Conservation (phyloP, 1,284 basidiomycete species). For the Butyriboletus appendiculatus region DNA sequence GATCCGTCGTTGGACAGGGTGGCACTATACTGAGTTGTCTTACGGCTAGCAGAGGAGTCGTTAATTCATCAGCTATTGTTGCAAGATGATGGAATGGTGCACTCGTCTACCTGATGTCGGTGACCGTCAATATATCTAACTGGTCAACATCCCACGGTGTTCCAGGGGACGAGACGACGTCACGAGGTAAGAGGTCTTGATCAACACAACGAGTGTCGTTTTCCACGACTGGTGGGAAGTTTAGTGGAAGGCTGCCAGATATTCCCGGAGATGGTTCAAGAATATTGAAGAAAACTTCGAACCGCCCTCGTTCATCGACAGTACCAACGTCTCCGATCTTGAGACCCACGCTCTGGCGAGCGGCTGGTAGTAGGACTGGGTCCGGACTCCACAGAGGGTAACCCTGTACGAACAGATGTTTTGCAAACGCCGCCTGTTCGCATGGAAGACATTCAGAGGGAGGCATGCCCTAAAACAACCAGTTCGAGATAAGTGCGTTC, state of each 20-base stretch:
- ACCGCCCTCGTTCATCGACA: conserved; percentile 1
- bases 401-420: conserved; percentile 2
- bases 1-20: neutral
- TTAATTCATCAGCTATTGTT: too few species aligned
- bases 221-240: neutral
- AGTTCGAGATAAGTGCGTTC: too few species aligned
- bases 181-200: neutral
- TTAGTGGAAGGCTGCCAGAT: neutral
- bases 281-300: conserved; percentile 7
- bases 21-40: neutral
- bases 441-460: too few species aligned
- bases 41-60: too few species aligned
- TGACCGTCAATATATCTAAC: neutral
- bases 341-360: neutral
- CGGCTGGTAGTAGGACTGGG: neutral
- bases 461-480: too few species aligned
- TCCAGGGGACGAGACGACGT: conserved; percentile 5
- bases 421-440: neutral
- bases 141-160: neutral
- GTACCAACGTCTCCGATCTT: conserved; percentile 7
- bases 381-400: conserved; percentile 10
- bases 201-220: neutral
- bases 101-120: neutral
- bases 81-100: too few species aligned
- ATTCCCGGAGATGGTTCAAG: neutral